phyloP scores from a whole-genome alignment of 257 asterid genomes.

The Jaltomata sinuosa region DNA sequence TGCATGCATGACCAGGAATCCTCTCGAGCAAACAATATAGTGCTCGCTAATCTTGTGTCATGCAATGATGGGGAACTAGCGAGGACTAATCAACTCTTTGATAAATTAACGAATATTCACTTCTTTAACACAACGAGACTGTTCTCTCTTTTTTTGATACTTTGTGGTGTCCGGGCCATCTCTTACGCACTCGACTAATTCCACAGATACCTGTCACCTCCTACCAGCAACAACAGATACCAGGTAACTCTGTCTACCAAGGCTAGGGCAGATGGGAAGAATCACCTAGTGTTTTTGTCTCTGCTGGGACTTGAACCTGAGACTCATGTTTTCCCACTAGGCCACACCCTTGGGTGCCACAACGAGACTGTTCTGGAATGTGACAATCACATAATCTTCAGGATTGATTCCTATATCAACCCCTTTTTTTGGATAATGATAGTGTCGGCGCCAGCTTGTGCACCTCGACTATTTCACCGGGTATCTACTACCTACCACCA shows the following conservation, averaged over 20 bases:
- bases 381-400: not conserved
- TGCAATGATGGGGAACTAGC: not conserved
- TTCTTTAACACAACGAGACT: too few relatives aligned
- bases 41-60: not conserved
- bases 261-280: too few relatives aligned
- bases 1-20: not conserved
- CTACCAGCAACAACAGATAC: too few relatives aligned
- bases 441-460: not conserved
- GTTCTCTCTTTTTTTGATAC: too few relatives aligned
- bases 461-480: not conserved
- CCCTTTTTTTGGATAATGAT: not conserved
- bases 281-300: too few relatives aligned
- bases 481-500: not conserved
- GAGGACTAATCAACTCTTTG: not conserved
- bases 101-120: not conserved
- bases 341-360: too few relatives aligned
- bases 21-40: not conserved
- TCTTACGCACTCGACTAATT: too few relatives aligned
- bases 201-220: too few relatives aligned
- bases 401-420: not conserved
- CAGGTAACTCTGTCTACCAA: too few relatives aligned
- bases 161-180: too few relatives aligned
- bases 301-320: too few relatives aligned
- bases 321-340: too few relatives aligned
- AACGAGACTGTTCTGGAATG: not conserved